Evolutionary conservation across 2,329 filamentous ascomycete species (phyloP).

Genomic region (Sporothrix phasma): DNA sequence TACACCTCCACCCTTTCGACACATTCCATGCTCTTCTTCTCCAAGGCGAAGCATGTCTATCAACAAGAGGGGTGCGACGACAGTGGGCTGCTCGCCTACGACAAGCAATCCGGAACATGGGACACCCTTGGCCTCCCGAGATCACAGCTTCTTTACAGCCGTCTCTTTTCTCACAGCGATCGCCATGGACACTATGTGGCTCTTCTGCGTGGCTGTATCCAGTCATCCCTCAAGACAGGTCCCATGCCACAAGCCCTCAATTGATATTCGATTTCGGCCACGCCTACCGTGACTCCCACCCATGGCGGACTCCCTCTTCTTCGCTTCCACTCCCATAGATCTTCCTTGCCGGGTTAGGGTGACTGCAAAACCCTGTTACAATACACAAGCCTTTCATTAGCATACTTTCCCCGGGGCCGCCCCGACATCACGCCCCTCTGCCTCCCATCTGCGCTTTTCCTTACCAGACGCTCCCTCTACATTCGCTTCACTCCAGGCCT

Average conservation of each 20-base stretch:
- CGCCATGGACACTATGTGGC: not conserved
- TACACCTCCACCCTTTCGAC: not conserved
- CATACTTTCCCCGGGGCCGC: not conserved
- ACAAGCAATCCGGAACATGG: not conserved
- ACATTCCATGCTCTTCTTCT: not conserved
- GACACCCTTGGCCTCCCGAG: not conserved
- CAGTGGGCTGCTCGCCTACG: not conserved
- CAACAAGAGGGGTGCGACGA: not conserved
- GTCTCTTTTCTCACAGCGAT: not conserved
- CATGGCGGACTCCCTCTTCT: not conserved
- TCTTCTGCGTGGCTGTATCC: not conserved
- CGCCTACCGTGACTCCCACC: no score
- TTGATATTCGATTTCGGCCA: no score
- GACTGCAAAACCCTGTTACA: conserved; percentile 12
- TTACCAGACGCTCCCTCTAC: conserved; percentile 9
- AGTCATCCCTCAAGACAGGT: not conserved
- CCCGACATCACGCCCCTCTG: not conserved
- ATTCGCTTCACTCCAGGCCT: conserved; percentile 11
- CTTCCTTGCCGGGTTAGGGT: conserved; percentile 3
- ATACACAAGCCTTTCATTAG: not conserved
- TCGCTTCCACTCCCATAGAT: not conserved
- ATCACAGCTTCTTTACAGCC: not conserved
- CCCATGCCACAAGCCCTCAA: not conserved
- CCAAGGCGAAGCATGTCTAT: not conserved
- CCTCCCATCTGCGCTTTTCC: conserved; percentile 12